These are phyloP conservation scores for Manihot esculenta DNA, from an alignment of 441 rosid species.

Conservation along the genomic window DNA sequence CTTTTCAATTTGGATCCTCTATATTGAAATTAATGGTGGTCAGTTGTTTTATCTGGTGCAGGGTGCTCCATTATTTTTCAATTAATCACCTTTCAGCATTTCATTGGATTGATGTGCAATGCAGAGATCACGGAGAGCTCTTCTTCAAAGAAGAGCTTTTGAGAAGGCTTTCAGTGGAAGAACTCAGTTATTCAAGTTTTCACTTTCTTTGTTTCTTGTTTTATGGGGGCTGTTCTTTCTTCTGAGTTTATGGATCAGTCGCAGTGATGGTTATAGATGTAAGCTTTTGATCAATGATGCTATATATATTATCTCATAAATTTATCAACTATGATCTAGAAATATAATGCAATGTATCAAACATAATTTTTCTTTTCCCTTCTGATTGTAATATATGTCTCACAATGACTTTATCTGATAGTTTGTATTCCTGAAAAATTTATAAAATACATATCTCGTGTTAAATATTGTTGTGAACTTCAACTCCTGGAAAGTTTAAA, in stretches of 20 bases:
- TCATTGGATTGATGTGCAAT: conserved; percentile 61
- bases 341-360: no score
- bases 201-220: conserved; percentile 65
- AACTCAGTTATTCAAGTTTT: conserved; percentile 54
- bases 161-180: conserved; percentile 43
- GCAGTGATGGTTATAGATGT: conserved; percentile 62
- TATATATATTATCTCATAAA: neutral
- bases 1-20: conserved; percentile 3
- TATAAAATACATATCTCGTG: neutral
- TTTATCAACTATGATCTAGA: neutral
- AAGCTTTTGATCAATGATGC: neutral
- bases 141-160: conserved; percentile 68
- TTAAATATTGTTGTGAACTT: neutral
- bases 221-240: conserved; percentile 73
- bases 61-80: neutral
- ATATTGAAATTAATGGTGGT: neutral
- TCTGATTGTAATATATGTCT: neutral
- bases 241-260: conserved; percentile 63
- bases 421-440: neutral
- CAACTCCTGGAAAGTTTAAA: neutral
- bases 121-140: conserved; percentile 91
- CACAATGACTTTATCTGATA: neutral
- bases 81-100: neutral
- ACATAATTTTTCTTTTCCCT: neutral
- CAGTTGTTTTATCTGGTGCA: conserved; percentile 13